Conservation (phyloP, 2,329 filamentous ascomycete genomes). For the Aspergillus pseudoviridinutans region DNA sequence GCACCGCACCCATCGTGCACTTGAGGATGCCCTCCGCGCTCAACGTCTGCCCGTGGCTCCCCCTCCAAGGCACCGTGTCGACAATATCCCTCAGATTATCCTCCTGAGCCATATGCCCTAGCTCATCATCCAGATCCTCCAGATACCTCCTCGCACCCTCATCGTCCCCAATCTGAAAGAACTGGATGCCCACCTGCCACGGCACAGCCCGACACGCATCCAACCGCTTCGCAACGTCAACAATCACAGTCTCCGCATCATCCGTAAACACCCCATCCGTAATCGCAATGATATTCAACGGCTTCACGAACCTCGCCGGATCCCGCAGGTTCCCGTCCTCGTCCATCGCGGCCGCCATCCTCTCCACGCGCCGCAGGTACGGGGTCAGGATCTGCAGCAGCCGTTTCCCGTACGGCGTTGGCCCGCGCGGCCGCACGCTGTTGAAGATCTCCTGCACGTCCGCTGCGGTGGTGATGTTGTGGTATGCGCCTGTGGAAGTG, state of each 20-base stretch:
- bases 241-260: slow-evolving; percentile 68
- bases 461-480: slow-evolving; percentile 56
- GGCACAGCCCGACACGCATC: slow-evolving; percentile 56
- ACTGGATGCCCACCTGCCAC: slow-evolving; percentile 88
- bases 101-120: slow-evolving; percentile 50
- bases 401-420: slow-evolving; percentile 71
- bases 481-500: slow-evolving; percentile 54
- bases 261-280: slow-evolving; percentile 83
- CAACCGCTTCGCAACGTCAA: slow-evolving; percentile 64
- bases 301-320: slow-evolving; percentile 53
- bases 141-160: slow-evolving; percentile 61
- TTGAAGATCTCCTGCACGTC: slow-evolving; percentile 67
- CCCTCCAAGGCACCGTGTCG: slow-evolving; percentile 75
- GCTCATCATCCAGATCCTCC: slow-evolving; percentile 68
- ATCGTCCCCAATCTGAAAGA: slow-evolving; percentile 88
- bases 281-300: slow-evolving; percentile 87
- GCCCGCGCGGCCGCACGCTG: slow-evolving; percentile 59
- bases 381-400: slow-evolving; percentile 68
- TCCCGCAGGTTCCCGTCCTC: slow-evolving; percentile 27
- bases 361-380: slow-evolving; percentile 60
- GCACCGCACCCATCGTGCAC: slow-evolving; percentile 72
- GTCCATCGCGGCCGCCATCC: slow-evolving; percentile 35
- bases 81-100: slow-evolving; percentile 72
- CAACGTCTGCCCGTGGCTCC: slow-evolving; percentile 48
- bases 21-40: slow-evolving; percentile 74